Percentiles rank a stretch among this genome's conserved stretches.
These are phyloP conservation scores for Curvularia lunata DNA, from an alignment of 2,329 filamentous ascomycete genomes.

Conservation along the genomic window DNA sequence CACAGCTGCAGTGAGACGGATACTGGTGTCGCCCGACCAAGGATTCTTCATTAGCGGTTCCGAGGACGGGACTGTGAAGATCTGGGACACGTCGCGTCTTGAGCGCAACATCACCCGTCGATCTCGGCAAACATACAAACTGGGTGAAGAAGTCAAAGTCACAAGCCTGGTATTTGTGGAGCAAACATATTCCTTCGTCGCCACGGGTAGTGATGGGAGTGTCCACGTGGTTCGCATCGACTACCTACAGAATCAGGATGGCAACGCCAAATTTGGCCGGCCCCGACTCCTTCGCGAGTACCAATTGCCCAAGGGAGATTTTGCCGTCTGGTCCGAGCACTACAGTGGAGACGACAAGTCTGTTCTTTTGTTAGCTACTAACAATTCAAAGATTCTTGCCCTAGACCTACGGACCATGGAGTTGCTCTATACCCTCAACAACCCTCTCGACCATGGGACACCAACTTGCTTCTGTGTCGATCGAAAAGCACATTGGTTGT, in stretches of 20 bases:
- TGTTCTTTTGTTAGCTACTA: slow-evolving; percentile 85
- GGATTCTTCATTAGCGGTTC: slow-evolving; percentile 93
- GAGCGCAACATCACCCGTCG: slow-evolving; percentile 91
- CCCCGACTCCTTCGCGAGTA: slow-evolving; percentile 75
- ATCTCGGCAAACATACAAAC: slow-evolving; percentile 83
- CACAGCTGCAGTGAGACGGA: slow-evolving; percentile 77
- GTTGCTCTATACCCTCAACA: slow-evolving; percentile 78
- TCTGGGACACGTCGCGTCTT: slow-evolving; percentile 90
- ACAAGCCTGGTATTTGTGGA: slow-evolving; percentile 89
- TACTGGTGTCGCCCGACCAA: slow-evolving; percentile 86
- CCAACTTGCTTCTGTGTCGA: slow-evolving; percentile 92
- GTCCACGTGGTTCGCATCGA: slow-evolving; percentile 83
- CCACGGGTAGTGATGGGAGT: slow-evolving; percentile 86
- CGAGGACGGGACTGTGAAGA: slow-evolving; percentile 86
- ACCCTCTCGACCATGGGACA: slow-evolving; percentile 88
- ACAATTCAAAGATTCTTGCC: slow-evolving; percentile 79
- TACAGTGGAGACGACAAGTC: slow-evolving; percentile 83
- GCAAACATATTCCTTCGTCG: slow-evolving; percentile 91
- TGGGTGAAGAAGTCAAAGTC: slow-evolving; percentile 73
- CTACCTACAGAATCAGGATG: slow-evolving; percentile 62
- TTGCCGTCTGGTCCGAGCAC: slow-evolving; percentile 90
- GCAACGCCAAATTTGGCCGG: slow-evolving; percentile 74
- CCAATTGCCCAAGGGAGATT: slow-evolving; percentile 74
- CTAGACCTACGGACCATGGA: slow-evolving; percentile 89
- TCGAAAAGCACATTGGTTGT: slow-evolving; percentile 84